Evolutionary conservation across 2,329 filamentous ascomycete genomes (phyloP), one percentile per base, ranked within the genome.

Genomic region (Aureobasidium melanogenum): DNA sequence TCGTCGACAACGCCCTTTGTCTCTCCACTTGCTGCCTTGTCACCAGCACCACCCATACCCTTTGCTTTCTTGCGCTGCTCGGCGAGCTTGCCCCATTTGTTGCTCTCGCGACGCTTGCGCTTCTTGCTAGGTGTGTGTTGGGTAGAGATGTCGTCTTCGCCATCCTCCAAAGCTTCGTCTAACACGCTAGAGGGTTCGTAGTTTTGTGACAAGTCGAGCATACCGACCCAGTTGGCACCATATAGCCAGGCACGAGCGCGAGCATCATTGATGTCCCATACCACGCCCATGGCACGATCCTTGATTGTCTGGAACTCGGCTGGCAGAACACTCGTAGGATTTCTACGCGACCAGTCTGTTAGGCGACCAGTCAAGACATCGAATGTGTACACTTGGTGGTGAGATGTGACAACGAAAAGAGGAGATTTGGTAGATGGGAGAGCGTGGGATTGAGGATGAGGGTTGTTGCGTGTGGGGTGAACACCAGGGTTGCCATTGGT

Each of bases 321-420:
- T 0, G 91, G 94, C 22, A 97, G 84, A 62, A 82, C 83, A 17
- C 83, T 82, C n/a, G 86, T 84, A 5, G 88, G 86, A 71, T 97
- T 96, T 39, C 88, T 83, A 65, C 89, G 83, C 9, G 90, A 91
- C 94, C 94, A 99, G 38, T 89, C 82, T 5, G 88, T 91, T 12
- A 97, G 77, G 19, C 83, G 84, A 47, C 92, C 92, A 51, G 83
- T 80, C n/a, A 87, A 78, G 39, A 91, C 83, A 67, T 96, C 84
- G 73, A 97, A 89, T 59, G 94, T 84, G 65, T 89, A 83, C 44
- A 97, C 76, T 62, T 91, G 79, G 62, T 87, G 84, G 56, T 82
- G 79, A 15, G 83, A 80, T 22, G 85, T 88, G 44, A 88, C 72
- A n/a, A 84, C 74, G 62, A 88, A 75, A 8, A 88, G 74, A 19